phyloP scores from a whole-genome alignment of 1,284 basidiomycete genomes.

The Pulchroboletus neoregius region DNA sequence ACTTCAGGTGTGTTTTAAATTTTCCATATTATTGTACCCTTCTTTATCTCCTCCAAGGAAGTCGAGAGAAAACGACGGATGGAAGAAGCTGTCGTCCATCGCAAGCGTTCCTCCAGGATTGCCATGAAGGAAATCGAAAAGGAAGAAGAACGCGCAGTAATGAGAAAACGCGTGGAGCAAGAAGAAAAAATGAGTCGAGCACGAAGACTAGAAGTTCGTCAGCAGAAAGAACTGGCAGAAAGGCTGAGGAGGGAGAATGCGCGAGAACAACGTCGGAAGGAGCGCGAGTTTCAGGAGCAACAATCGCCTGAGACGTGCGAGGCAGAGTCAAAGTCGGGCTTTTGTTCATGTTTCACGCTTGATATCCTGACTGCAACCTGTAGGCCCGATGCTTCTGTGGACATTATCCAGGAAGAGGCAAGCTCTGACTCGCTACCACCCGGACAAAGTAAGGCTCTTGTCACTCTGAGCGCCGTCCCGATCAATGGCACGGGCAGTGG shows the following conservation, averaged over 20 bases:
- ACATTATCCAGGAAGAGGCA: conserved; percentile 5
- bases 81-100: conserved; percentile 67
- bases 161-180: conserved; percentile 56
- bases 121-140: conserved; percentile 69
- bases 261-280: conserved; percentile 49
- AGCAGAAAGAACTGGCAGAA: conserved; percentile 61
- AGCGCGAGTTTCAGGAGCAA: conserved; percentile 42
- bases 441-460: conserved; percentile 5
- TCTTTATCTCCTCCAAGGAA: conserved; percentile 44
- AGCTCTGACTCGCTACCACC: background rate
- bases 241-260: conserved; percentile 54
- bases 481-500: conserved; percentile 38
- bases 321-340: conserved; percentile 14
- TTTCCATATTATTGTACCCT: conserved; percentile 1
- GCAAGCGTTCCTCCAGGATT: conserved; percentile 83
- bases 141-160: conserved; percentile 58
- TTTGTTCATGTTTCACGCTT: background rate
- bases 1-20: conserved; percentile 37
- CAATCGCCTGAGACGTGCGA: conserved; percentile 9
- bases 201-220: conserved; percentile 59
- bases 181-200: conserved; percentile 61
- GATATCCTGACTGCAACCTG: conserved; percentile 16
- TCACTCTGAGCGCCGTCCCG: conserved; percentile 4
- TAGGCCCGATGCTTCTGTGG: conserved; percentile 14
- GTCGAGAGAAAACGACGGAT: conserved; percentile 55